Base-by-base conservation (phyloP, 176 grass and related monocot genomes). In the Oryza nivara region DNA sequence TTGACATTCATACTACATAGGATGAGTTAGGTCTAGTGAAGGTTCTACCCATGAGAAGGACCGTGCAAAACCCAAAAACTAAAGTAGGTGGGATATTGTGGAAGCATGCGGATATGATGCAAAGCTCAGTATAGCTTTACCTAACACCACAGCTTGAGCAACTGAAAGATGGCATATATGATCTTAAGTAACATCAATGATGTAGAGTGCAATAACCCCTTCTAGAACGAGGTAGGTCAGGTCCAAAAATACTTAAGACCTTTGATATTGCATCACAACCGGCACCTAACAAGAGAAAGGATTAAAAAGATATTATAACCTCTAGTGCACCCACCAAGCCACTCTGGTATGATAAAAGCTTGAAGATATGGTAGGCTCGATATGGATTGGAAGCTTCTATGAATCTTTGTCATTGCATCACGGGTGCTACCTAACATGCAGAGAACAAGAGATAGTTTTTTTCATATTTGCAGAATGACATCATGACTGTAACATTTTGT, bases 171-270 rank as follows among this genome's bases (percentile, higher is more conserved):
- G 74, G 64, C 81, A 67, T 12, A 77, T 74, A 68, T 79, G 82
- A 87, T 92, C 79, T 82, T 82, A 78, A 68, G 79, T 75, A 85
- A 71, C 73, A 70, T 88, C 85, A 74, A 86, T 88, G 78, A 78
- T 88, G 78, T 81, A 84, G 68, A 78, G 43, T 67, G 68, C 79
- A 80, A 73, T 88, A 75, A 82, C 54, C 71, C 74, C 80, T 86
- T 89, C 87, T 92, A 89, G 85, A 89, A 86, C 36, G 80, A 83
- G 80, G 74, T 89, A 84, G 80, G 87, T 89, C 84, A 67, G 80
- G 45, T 75, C 70, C 23, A 84, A 79, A 78, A 83, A 75, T 46
- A 76, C 58, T 70, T 66, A 46, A 74, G 79, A 82, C 85, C 77
- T 86, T 85, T 90, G 68, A 82, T 73, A 88, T 74, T 81, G 78